A percentile compares a stretch with the other conserved stretches of the same genome.
Conservation (phyloP, 345 rosid genomes). For the Iberis pinnata region DNA sequence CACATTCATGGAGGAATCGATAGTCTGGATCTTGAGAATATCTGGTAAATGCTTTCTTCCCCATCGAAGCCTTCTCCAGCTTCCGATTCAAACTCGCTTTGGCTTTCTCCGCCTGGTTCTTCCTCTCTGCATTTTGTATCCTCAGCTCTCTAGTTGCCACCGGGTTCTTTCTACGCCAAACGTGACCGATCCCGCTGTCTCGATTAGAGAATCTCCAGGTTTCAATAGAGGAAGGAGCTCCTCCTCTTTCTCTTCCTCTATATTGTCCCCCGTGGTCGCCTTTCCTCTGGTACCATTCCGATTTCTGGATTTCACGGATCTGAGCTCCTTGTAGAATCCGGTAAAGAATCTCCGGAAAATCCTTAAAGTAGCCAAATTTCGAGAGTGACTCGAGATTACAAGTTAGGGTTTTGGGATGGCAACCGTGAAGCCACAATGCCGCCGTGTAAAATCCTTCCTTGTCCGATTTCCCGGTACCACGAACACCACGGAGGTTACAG, state of each 20-base stretch:
- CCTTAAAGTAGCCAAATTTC: slow-evolving; percentile 52
- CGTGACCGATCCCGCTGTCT: not conserved
- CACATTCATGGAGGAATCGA: slow-evolving; percentile 41
- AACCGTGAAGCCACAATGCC: slow-evolving; percentile 49
- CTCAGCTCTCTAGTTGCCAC: slow-evolving; percentile 17
- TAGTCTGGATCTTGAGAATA: slow-evolving; percentile 43
- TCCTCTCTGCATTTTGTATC: slow-evolving; percentile 18
- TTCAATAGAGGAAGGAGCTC: not conserved
- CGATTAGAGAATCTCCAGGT: not conserved
- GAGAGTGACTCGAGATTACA: slow-evolving; percentile 37
- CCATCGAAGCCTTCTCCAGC: slow-evolving; percentile 34
- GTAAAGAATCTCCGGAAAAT: slow-evolving; percentile 59
- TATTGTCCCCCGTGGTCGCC: not conserved
- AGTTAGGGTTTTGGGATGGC: slow-evolving; percentile 58
- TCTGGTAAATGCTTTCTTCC: slow-evolving; percentile 33
- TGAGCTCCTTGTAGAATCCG: slow-evolving; percentile 43
- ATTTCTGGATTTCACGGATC: slow-evolving; percentile 35
- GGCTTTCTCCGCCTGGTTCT: slow-evolving; percentile 29
- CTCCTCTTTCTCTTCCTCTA: not conserved
- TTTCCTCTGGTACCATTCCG: slow-evolving; percentile 36
- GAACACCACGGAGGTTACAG: slow-evolving; percentile 63
- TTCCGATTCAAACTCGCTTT: slow-evolving; percentile 38
- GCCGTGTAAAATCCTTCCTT: slow-evolving; percentile 60
- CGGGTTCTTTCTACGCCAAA: not conserved
- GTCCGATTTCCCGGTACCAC: slow-evolving; percentile 57